These are phyloP conservation scores for Brassica juncea DNA, from an alignment of 345 rosid species.

Conservation along the genomic window DNA sequence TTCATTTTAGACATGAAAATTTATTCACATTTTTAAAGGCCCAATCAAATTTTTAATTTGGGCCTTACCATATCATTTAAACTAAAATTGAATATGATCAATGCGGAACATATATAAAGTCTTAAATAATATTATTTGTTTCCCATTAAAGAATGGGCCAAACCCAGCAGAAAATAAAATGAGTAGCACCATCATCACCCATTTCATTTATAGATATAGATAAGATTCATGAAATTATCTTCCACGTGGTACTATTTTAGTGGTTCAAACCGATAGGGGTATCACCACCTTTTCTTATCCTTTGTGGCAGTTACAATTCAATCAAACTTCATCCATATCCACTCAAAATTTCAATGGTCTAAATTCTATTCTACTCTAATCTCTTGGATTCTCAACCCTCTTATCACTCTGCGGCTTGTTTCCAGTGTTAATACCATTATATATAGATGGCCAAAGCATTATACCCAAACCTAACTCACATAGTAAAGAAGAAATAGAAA, in stretches of 20 bases:
- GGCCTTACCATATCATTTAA: background rate
- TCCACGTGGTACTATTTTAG: constrained; percentile 30
- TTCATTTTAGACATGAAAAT: background rate
- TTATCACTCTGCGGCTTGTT: constrained; percentile 28
- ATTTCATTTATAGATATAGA: constrained; percentile 35
- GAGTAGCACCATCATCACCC: constrained; percentile 35
- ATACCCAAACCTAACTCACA: constrained; percentile 2
- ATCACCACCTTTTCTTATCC: constrained; percentile 30
- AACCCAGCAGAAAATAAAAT: constrained; percentile 7
- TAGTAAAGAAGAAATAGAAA: background rate
- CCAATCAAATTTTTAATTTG: background rate
- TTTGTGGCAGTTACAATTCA: constrained; percentile 32
- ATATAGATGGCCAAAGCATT: constrained; percentile 31
- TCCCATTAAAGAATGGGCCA: background rate
- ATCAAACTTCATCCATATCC: constrained; percentile 28
- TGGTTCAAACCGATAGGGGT: constrained; percentile 32
- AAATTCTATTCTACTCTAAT: constrained; percentile 6
- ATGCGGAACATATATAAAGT: background rate
- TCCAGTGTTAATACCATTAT: constrained; percentile 36
- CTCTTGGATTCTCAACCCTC: constrained; percentile 31
- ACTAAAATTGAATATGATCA: background rate
- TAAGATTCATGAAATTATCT: constrained; percentile 38
- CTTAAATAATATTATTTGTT: background rate
- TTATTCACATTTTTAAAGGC: background rate
- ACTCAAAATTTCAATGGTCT: constrained; percentile 45